phyloP scores from a whole-genome alignment of 2,329 filamentous ascomycete genomes.

The Beauveria caledonica region DNA sequence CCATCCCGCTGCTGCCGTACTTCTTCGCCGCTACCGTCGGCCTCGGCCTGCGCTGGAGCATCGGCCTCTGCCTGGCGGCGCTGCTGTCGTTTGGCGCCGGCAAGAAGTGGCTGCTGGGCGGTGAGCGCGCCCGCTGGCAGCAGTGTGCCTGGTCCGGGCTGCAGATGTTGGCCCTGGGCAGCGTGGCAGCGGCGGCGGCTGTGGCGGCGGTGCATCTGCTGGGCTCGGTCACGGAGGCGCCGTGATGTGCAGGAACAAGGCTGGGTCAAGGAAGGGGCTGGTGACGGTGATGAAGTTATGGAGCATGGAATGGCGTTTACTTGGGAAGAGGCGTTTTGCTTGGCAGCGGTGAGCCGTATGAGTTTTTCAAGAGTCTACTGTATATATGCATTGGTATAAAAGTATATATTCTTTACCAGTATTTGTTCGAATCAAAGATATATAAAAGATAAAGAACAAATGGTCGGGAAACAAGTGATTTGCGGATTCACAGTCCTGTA shows the following conservation, averaged over 20 bases:
- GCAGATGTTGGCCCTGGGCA: conserved; percentile 28
- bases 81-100: conserved; percentile 49
- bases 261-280: neutral
- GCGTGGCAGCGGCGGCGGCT: conserved; percentile 24
- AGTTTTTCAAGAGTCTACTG: neutral
- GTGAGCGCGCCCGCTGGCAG: conserved; percentile 9
- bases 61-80: conserved; percentile 43
- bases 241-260: neutral
- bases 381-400: neutral
- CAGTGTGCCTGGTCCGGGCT: conserved; percentile 22
- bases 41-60: conserved; percentile 42
- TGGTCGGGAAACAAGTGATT: too few species aligned
- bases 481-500: too few species aligned
- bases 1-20: conserved; percentile 55
- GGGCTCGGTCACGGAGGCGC: conserved; percentile 10
- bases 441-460: too few species aligned
- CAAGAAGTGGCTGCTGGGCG: conserved; percentile 37
- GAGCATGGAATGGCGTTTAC: neutral
- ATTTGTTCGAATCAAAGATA: too few species aligned
- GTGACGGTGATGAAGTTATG: neutral
- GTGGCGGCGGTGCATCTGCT: conserved; percentile 23
- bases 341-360: neutral
- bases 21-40: conserved; percentile 39
- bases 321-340: neutral
- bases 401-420: too few species aligned